Percentiles rank a stretch among this genome's conserved stretches.
Conservation (phyloP, 352 stramenopile genomes). For the Globisporangium megalacanthum region DNA sequence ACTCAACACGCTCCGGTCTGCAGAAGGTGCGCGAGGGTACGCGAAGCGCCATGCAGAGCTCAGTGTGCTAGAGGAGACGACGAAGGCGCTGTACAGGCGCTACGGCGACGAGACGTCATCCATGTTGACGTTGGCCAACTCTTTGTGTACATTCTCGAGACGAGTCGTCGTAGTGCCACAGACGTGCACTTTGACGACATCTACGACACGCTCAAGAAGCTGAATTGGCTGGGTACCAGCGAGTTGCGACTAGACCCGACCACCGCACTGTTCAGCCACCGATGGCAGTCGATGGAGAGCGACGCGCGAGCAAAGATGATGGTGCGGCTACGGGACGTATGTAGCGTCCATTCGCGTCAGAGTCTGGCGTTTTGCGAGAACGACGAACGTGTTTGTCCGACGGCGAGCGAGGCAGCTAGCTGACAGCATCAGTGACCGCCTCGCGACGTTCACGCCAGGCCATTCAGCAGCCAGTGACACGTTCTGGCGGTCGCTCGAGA, state of each 20-base stretch:
- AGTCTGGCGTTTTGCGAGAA: constrained; percentile 38
- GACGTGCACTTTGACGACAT: constrained; percentile 37
- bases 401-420: constrained; percentile 18
- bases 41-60: constrained; percentile 61
- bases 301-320: constrained; percentile 3
- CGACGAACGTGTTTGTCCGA: constrained; percentile 49
- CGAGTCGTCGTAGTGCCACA: constrained; percentile 12
- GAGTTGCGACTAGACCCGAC: constrained; percentile 22
- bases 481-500: constrained; percentile 19
- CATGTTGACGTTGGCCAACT: constrained; percentile 42
- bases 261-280: constrained; percentile 9
- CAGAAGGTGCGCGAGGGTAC: constrained; percentile 70
- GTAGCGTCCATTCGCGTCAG: constrained; percentile 25
- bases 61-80: constrained; percentile 56
- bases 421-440: constrained; percentile 16
- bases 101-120: constrained; percentile 32
- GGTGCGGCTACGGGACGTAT: constrained; percentile 21
- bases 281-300: constrained; percentile 5
- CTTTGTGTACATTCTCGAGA: constrained; percentile 23
- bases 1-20: constrained; percentile 56
- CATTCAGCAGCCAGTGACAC: neutral
- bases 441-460: neutral
- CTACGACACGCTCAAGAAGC: constrained; percentile 21
- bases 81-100: constrained; percentile 35
- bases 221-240: constrained; percentile 26